Evolutionary conservation across 2,329 filamentous ascomycete genomes (phyloP), one percentile per base, ranked within the genome.

Genomic region (Aspergillus udagawae): DNA sequence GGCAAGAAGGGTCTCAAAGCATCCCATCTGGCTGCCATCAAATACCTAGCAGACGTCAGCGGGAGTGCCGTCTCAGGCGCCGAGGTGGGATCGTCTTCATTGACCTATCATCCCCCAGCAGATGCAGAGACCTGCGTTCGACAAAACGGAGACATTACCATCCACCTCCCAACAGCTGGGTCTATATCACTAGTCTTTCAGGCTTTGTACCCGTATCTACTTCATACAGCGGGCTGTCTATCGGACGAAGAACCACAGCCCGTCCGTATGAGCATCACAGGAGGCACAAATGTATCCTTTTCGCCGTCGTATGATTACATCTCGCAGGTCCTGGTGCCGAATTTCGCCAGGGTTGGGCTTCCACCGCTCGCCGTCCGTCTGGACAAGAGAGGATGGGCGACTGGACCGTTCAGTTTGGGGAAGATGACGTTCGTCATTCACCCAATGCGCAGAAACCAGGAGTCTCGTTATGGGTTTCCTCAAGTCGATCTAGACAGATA

Each of bases 241-340:
- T 9, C 25, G 1, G 17, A 51, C 58, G 54, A 44, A 50, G 60
- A 49, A 8, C 60, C 44, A 48, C 20, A 27, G 21, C 44, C 44
- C 23, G 69, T 78, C 51, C 67, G 63, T 21, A 61, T 86, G 8
- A 75, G 67, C 1, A 77, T 86, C 38, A 79, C 72, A 8, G 84
- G 84, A 5, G 84, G 84, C 7, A 86, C 84, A 0, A 86, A 86
- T 61, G 80, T 83, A 2, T 79, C 79, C 1, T 77, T 73, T 32
- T 80, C 81, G 0, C 83, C 83, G 7, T 83, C 80, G 2, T 78
- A 77, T 64, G 84, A 86, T 51, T 86, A 86, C 62, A 71, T 83
- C 9, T 59, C 70, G 2, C 79, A 85, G 63, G 83, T 86, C 3
- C 74, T 86, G 5, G 64, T 82, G 2, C 84, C 84, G 0, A 82